Evolutionary conservation across 75 land plant genomes (phyloP).

Genomic region (Isoetes taiwanensis): DNA sequence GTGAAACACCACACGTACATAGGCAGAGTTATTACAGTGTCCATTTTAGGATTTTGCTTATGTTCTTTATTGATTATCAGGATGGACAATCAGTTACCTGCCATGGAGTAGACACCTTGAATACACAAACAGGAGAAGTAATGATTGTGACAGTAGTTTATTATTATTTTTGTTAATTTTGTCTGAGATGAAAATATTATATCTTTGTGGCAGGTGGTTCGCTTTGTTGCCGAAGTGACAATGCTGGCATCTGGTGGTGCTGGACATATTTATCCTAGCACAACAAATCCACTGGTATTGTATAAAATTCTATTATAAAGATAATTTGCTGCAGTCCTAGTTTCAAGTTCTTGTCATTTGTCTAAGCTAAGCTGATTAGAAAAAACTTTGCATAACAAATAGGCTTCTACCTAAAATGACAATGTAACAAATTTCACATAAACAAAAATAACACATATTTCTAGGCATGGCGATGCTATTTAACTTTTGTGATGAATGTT

Average conservation of each 20-base stretch:
- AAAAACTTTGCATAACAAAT: no score
- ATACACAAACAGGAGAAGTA: conserved; percentile 56
- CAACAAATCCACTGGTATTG: conserved; percentile 93
- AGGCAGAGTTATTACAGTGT: neutral
- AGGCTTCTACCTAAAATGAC: no score
- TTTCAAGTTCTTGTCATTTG: no score
- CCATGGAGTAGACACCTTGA: conserved; percentile 80
- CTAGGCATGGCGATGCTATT: no score
- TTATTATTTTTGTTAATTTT: neutral
- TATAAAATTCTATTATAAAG: no score
- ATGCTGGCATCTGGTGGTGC: conserved; percentile 98
- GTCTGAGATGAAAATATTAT: neutral
- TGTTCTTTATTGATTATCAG: conserved; percentile 21
- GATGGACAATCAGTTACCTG: conserved; percentile 65
- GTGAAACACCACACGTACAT: conserved; percentile 12
- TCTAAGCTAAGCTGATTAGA: no score
- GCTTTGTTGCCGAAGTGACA: conserved; percentile 79
- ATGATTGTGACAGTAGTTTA: neutral
- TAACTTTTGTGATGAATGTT: no score
- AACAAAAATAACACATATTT: no score
- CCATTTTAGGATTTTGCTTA: neutral
- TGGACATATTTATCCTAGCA: conserved; percentile 90
- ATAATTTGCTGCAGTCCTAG: no score
- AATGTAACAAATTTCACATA: no score
- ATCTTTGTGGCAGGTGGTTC: conserved; percentile 44